Evolutionary conservation across 495 filamentous ascomycete genomes (phyloP).

Genomic region (Parachaetomium inaequale): DNA sequence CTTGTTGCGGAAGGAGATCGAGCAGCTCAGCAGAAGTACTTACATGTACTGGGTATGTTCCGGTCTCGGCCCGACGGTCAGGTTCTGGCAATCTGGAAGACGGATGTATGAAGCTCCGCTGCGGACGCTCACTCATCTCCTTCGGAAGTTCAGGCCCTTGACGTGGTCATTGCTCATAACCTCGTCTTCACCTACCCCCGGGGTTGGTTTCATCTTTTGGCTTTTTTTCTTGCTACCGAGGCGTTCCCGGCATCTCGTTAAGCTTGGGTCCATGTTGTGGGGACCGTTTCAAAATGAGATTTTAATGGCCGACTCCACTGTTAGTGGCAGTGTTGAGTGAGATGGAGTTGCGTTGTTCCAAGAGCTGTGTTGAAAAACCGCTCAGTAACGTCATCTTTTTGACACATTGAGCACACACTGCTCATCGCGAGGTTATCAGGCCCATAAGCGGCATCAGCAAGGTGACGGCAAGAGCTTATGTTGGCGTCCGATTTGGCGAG

Average conservation of each 20-base stretch:
- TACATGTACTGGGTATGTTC: too few relatives aligned
- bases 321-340: not conserved
- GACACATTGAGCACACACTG: too few relatives aligned
- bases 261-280: not conserved
- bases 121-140: not conserved
- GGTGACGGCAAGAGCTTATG: too few relatives aligned
- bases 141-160: not conserved
- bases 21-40: too few relatives aligned
- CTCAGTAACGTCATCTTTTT: too few relatives aligned
- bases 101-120: not conserved
- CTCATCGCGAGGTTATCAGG: too few relatives aligned
- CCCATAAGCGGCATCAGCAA: too few relatives aligned
- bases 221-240: not conserved
- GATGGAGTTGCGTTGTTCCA: not conserved
- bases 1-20: not conserved
- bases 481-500: too few relatives aligned
- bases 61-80: not conserved
- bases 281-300: not conserved
- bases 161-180: not conserved
- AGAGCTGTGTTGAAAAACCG: not conserved
- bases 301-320: not conserved
- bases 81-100: not conserved
- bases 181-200: not conserved
- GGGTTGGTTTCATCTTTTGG: not conserved
- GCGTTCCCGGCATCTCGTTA: not conserved